phyloP scores from a whole-genome alignment of 78 protist genomes.

The Isochrysis galbana region DNA sequence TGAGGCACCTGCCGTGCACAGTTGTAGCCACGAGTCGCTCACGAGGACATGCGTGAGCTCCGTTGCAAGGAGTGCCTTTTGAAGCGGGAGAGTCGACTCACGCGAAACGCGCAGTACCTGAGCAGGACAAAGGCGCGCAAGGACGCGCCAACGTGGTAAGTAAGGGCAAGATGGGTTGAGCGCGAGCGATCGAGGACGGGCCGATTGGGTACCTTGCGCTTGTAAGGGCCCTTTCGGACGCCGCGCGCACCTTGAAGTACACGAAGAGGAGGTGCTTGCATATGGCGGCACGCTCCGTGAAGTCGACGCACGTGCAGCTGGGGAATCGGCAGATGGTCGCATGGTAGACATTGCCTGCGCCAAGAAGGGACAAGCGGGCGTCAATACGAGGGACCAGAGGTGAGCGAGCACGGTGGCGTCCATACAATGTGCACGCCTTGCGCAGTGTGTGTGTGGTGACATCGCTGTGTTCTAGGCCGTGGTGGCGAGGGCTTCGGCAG shows the following conservation, averaged over 20 bases:
- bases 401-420: too few species aligned
- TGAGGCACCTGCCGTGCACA: background rate
- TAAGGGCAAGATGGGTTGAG: background rate
- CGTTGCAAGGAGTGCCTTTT: background rate
- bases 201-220: background rate
- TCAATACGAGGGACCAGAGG: too few species aligned
- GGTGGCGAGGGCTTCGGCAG: too few species aligned
- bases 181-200: background rate
- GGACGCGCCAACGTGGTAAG: background rate
- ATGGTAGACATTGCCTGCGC: background rate
- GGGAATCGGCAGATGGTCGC: background rate
- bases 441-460: too few species aligned
- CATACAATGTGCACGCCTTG: too few species aligned
- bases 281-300: background rate
- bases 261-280: constrained; percentile 33
- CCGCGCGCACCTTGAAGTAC: background rate
- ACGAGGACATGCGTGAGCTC: background rate
- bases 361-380: too few species aligned
- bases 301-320: background rate
- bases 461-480: too few species aligned
- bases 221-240: too few species aligned
- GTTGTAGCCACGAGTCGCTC: background rate
- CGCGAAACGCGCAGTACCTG: background rate
- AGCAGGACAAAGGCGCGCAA: background rate
- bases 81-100: background rate